Evolutionary conservation across 2,329 filamentous ascomycete genomes (phyloP), one percentile per base, ranked within the genome.

Genomic region (Lachnellula cervina): DNA sequence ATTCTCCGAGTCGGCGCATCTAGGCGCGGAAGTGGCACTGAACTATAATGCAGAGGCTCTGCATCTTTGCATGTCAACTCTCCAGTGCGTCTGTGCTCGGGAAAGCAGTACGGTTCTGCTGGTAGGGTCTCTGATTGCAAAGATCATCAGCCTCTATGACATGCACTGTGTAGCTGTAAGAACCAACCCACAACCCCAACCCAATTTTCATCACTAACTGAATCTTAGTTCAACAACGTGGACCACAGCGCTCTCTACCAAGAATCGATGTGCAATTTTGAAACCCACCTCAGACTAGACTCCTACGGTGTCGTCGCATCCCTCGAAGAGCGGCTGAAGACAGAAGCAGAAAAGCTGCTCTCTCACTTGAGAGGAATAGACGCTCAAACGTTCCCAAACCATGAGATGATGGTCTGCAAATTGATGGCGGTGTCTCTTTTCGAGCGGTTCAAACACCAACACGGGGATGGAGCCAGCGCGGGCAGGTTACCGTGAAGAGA

Each of bases 91-190:
- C 2, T 52, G 50, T n/a, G 25, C 50, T 3, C 4, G 23, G 7
- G 50, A 52, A 34, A 46, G 50, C 42, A 45, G 38, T 14, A 21
- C 37, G 19, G 25, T 44, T 35, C 13, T 52, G 19, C 28, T 52
- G 16, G 32, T 52, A 45, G 42, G 38, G 21, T 52, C 50, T 19
- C 43, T 52, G 42, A 21, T 46, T 37, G 50, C 50, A 11, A 44
- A 52, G 38, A 52, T 52, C 13, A 52, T 52, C 38, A 44, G 28
- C 25, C 45, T 52, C 7, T 52, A 52, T 38, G 23, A 52, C 16
- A 42, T n/a, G 50, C 50, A 40, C 2, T 52, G 50, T 25, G 42
- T 23, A 32, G 50, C 42, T 46, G 44, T 46, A 46, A 46, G 44
- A 32, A 17, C 2, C 23, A 17, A 3, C 19, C 42, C 42, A 11